These are phyloP conservation scores for Lodderomyces elongisporus DNA, from an alignment of 1,139 yeast species.

Conservation along the genomic window DNA sequence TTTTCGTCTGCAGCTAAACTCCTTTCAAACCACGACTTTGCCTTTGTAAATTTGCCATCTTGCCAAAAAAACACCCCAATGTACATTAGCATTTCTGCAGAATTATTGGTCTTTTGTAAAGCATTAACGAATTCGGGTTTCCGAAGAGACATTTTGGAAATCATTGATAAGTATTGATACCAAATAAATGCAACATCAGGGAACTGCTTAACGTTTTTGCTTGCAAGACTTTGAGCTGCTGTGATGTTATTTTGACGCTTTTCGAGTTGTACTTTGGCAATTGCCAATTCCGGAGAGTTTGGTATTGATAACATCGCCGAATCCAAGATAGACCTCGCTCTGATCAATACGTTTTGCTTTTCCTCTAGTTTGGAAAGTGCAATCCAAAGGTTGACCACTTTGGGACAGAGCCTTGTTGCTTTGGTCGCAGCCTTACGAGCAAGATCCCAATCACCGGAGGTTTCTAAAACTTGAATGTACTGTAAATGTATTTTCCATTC, in stretches of 20 bases:
- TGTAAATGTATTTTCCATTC: conserved; percentile 53
- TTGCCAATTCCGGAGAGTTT: conserved; percentile 48
- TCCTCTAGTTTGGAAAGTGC: conserved; percentile 48
- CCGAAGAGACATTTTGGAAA: conserved; percentile 51
- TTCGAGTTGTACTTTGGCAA: conserved; percentile 59
- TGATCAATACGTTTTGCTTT: conserved; percentile 34
- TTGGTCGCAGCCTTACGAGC: conserved; percentile 47
- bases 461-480: conserved; percentile 45
- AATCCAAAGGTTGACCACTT: conserved; percentile 51
- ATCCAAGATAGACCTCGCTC: conserved; percentile 73
- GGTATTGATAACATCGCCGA: conserved; percentile 56
- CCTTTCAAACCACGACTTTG: conserved; percentile 72
- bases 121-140: conserved; percentile 72
- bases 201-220: conserved; percentile 55
- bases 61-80: conserved; percentile 70
- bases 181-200: conserved; percentile 62
- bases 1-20: conserved; percentile 48
- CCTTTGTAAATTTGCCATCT: conserved; percentile 61
- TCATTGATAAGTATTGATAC: conserved; percentile 52
- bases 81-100: conserved; percentile 52
- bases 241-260: conserved; percentile 38
- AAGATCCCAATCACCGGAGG: conserved; percentile 19
- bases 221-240: conserved; percentile 53
- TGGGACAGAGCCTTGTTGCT: conserved; percentile 49
- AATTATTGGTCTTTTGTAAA: conserved; percentile 57